Evolutionary conservation across 2,329 filamentous ascomycete species (phyloP), one percentile per base, ranked within the genome.

Genomic region (Ceratocystis harringtonii): DNA sequence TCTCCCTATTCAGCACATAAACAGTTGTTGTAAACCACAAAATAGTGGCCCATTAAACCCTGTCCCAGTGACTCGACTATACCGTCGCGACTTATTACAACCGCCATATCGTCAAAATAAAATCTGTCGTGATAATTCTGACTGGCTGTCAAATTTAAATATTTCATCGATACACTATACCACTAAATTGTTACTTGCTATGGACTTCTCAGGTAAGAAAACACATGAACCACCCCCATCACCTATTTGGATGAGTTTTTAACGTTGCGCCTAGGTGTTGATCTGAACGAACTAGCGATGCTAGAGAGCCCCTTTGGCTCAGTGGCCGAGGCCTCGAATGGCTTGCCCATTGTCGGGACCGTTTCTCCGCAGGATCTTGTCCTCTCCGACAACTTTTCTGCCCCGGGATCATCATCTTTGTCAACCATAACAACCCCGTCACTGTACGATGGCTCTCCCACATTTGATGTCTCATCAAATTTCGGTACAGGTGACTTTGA

Each of bases 381-480:
- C 70, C 79, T 92, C 70, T 83, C 84, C 70, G 84, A 89, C 71
- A 79, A 81, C 67, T 84, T 84, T 72, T 95, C 90, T 68, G 84
- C 90, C 45, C 91, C 91, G 36, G 89, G 89, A 72, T 95, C 91
- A 1, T 81, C 86, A 60, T 85, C 89, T 43, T 84, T 94, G 72
- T 95, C 91, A 44, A 85, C 90, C 69, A 73, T 96, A 75, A 95
- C 90, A 66, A 94, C 91, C 68, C 91, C 91, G 57, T 89, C 88
- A n/a, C 80, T 84, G 66, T 86, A 84, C 71, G 82, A 88, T 72
- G 88, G 86, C 71, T 95, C 90, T 63, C 90, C 90, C 10, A 87
- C 84, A 67, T 85, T 67, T 48, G 63, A 65, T 6, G 85, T 88
- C 19, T 95, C 90, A 62, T 91, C 91, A 60, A 83, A 87, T 74